Evolutionary conservation across 1,284 basidiomycete species (phyloP).

Genomic region (Volvariella volvacea): DNA sequence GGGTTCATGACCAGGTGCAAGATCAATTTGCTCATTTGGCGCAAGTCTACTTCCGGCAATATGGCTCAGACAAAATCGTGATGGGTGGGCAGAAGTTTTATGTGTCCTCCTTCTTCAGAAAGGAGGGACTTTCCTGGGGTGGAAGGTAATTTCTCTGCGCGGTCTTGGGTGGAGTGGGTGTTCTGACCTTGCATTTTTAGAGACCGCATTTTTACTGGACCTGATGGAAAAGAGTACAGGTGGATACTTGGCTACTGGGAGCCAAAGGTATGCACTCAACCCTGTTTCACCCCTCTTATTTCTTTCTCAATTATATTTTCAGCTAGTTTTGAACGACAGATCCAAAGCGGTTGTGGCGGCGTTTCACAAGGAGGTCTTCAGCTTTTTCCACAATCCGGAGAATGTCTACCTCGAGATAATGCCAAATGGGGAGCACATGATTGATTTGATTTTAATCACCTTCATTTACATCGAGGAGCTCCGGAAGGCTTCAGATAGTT

Average conservation of each 20-base stretch:
- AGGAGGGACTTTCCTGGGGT: slow-evolving; percentile 15
- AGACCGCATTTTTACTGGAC: slow-evolving; percentile 22
- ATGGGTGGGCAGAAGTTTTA: slow-evolving; percentile 16
- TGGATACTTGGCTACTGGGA: slow-evolving; percentile 20
- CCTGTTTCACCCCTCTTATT: background rate
- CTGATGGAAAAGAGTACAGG: slow-evolving; percentile 28
- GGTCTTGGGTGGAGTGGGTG: no score
- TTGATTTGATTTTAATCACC: slow-evolving; percentile 25
- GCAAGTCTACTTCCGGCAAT: slow-evolving; percentile 19
- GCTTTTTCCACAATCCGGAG: slow-evolving; percentile 12
- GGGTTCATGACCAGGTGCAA: background rate
- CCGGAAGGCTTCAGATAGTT: no score
- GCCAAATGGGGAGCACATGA: slow-evolving; percentile 21
- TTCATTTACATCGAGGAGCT: slow-evolving; percentile 24
- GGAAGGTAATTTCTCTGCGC: slow-evolving; percentile 15
- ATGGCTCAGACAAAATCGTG: slow-evolving; percentile 19
- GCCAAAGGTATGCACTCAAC: slow-evolving; percentile 14
- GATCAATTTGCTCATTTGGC: slow-evolving; percentile 12
- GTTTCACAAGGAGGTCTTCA: slow-evolving; percentile 15
- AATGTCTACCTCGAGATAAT: slow-evolving; percentile 23
- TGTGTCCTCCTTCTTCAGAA: slow-evolving; percentile 20
- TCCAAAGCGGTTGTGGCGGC: slow-evolving; percentile 19
- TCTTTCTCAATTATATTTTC: background rate
- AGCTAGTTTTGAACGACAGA: slow-evolving; percentile 20
- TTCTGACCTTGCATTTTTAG: slow-evolving; percentile 11